Conservation (phyloP, 805 yeast species). For the Danielia oregonensis region DNA sequence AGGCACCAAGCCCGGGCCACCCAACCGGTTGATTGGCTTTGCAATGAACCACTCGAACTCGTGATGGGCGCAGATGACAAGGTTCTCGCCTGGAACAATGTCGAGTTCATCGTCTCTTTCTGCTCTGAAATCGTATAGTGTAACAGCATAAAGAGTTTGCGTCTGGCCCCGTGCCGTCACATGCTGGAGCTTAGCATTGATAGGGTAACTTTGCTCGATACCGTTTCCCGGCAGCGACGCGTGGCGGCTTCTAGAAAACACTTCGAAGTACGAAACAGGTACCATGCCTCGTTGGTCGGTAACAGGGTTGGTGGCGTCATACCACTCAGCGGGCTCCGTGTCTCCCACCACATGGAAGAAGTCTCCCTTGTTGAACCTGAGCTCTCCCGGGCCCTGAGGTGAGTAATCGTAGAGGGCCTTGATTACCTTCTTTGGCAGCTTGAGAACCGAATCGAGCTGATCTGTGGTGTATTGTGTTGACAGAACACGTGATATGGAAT, state of each 20-base stretch:
- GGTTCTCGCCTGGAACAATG: constrained; percentile 79
- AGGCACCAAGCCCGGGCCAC: constrained; percentile 97
- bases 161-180: constrained; percentile 15
- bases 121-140: constrained; percentile 82
- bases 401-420: constrained; percentile 74
- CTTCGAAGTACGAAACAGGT: constrained; percentile 80
- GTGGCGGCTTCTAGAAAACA: constrained; percentile 55
- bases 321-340: constrained; percentile 52
- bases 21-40: constrained; percentile 88
- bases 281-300: constrained; percentile 79
- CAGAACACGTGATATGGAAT: constrained; percentile 28
- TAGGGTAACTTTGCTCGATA: constrained; percentile 15
- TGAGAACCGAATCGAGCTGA: constrained; percentile 20
- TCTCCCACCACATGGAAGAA: constrained; percentile 68
- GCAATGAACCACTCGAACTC: constrained; percentile 98
- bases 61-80: constrained; percentile 93
- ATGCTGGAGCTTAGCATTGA: constrained; percentile 18
- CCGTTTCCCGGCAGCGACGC: constrained; percentile 16
- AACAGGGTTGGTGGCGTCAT: constrained; percentile 84
- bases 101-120: constrained; percentile 81
- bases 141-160: constrained; percentile 73
- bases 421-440: constrained; percentile 77
- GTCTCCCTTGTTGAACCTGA: constrained; percentile 77
- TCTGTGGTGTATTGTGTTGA: constrained; percentile 14
- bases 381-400: constrained; percentile 79